A percentile compares a stretch with the other conserved stretches of the same genome.
Conservation (phyloP, 2,329 filamentous ascomycete genomes). For the Epicoccum nigrum region DNA sequence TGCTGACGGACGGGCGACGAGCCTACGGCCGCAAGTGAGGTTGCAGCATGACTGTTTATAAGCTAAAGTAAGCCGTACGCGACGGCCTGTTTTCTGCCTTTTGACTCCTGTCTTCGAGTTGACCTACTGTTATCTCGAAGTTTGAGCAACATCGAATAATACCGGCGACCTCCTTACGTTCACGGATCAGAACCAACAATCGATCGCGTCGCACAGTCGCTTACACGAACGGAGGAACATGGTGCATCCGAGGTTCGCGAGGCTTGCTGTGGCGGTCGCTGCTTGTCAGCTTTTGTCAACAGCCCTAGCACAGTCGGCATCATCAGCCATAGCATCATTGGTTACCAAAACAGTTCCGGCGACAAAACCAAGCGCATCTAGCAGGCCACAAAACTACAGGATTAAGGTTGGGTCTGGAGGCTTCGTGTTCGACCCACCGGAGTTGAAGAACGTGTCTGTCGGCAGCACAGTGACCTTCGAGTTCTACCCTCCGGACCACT, state of each 20-base stretch:
- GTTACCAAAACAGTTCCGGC: constrained; percentile 1
- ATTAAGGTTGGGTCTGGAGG: constrained; percentile 47
- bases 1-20: constrained; percentile 17
- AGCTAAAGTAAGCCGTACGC: constrained; percentile 13
- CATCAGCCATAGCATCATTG: neutral
- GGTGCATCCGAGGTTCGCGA: constrained; percentile 15
- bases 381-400: constrained; percentile 34
- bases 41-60: constrained; percentile 7
- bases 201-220: neutral
- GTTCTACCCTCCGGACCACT: constrained; percentile 53
- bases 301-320: constrained; percentile 5
- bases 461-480: constrained; percentile 48
- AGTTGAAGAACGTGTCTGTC: constrained; percentile 42
- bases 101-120: neutral
- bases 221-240: constrained; percentile 9
- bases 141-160: no score
- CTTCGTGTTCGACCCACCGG: constrained; percentile 47
- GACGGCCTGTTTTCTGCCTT: constrained; percentile 1
- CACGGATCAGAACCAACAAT: neutral
- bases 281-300: constrained; percentile 16
- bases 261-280: constrained; percentile 20
- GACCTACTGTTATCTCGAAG: neutral
- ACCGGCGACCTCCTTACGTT: no score
- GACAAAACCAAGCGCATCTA: constrained; percentile 23
- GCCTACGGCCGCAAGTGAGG: constrained; percentile 5